Evolutionary conservation across 805 yeast species (phyloP), one percentile per base, ranked within the genome.

Genomic region (Teunomyces aglyptinius): DNA sequence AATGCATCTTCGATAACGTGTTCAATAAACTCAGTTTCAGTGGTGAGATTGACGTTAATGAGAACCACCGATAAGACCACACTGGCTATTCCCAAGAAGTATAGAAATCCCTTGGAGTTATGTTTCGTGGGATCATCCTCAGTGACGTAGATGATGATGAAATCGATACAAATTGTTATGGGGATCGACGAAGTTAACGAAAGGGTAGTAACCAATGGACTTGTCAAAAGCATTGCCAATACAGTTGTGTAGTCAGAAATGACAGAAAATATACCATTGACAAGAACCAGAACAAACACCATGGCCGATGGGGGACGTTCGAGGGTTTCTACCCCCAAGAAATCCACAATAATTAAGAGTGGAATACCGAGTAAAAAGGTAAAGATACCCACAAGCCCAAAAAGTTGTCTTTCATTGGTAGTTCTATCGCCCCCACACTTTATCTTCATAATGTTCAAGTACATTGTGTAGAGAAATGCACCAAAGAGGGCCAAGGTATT

Each of bases 151-250:
- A 68, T 51, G 6, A 68, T 55, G 12, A 73, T 51, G 50, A 70
- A 76, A 53, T 79, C 84, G 41, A 76, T 65, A 44, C 75, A 66
- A 54, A 79, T 75, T 24, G 78, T 75, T 19, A 79, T 64, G 3
- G 84, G 84, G 29, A 79, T 77, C 0, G 77, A 73, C 0, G 80
- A 68, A 1, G 83, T 76, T 29, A 79, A 59, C 3, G 82, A 76
- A 32, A 79, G 62, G 3, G 82, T 68, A 2, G 80, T 73, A 12
- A 78, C 70, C 46, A 79, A 65, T 0, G 84, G 84, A 40, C 81
- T 76, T 1, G 83, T 79, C 33, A 78, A 63, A 16, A 79, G 57
- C 65, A 77, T 69, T 6, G 83, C 81, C 11, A 77, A 54, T n/a
- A 78, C 70, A 1, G 79, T 73, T 28, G 69, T 65, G 50, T 72